Percentiles rank a stretch among this genome's conserved stretches.
These are phyloP conservation scores for Lactarius sanguifluus DNA, from an alignment of 768 basidiomycete species.

Conservation along the genomic window DNA sequence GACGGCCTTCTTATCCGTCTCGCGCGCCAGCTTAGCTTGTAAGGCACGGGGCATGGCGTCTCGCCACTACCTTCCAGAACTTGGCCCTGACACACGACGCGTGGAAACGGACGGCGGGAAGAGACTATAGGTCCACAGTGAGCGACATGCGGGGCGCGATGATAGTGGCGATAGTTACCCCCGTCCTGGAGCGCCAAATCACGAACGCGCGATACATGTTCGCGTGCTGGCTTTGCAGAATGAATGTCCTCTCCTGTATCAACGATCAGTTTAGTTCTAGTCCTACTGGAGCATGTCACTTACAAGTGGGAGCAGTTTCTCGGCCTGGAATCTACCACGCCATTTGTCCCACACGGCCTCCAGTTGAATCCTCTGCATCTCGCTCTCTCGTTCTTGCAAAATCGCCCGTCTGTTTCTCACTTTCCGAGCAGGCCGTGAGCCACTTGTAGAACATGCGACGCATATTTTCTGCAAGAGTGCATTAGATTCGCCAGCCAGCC, in stretches of 20 bases:
- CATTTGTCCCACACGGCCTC: conserved; percentile 74
- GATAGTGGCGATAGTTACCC: conserved; percentile 41
- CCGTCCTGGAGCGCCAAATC: conserved; percentile 74
- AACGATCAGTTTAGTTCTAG: conserved; percentile 11
- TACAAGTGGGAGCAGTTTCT: conserved; percentile 64
- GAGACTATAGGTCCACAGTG: conserved; percentile 46
- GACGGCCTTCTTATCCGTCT: conserved; percentile 51
- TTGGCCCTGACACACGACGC: conserved; percentile 58
- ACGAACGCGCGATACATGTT: conserved; percentile 65
- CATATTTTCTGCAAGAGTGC: conserved; percentile 51
- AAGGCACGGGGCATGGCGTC: conserved; percentile 68
- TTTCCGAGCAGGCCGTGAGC: conserved; percentile 58
- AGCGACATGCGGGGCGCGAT: conserved; percentile 6
- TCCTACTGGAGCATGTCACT: conserved; percentile 30
- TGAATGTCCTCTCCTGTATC: conserved; percentile 49
- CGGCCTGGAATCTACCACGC: conserved; percentile 69
- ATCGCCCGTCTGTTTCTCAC: conserved; percentile 59
- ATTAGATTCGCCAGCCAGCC: neutral
- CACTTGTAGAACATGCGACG: conserved; percentile 70
- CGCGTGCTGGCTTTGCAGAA: conserved; percentile 58
- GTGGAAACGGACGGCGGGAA: conserved; percentile 79
- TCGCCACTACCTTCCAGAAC: conserved; percentile 66
- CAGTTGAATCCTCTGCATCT: conserved; percentile 53
- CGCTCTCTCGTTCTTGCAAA: conserved; percentile 60
- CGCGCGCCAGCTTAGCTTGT: conserved; percentile 64